phyloP scores from a whole-genome alignment of 257 asterid genomes.

The Solanum ossicruentum region DNA sequence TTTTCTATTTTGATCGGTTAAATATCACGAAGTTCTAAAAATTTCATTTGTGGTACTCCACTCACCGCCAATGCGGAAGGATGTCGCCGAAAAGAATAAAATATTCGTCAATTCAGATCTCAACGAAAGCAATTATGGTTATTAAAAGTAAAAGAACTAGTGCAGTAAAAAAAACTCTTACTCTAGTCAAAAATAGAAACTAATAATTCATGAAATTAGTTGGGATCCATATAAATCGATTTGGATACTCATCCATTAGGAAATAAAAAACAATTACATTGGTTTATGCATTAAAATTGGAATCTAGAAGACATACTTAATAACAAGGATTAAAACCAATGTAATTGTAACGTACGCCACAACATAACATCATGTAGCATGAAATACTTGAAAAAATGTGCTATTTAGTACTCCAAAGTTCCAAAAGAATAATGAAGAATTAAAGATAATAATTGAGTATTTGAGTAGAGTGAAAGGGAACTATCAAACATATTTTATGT shows the following conservation, averaged over 20 bases:
- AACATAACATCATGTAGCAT: neutral
- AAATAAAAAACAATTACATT: neutral
- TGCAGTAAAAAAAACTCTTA: neutral
- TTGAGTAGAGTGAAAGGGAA: neutral
- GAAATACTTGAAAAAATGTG: neutral
- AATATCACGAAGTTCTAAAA: too few species aligned
- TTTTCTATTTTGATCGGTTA: too few species aligned
- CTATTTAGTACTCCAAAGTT: neutral
- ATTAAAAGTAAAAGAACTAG: neutral
- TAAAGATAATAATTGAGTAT: neutral
- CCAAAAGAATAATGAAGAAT: neutral
- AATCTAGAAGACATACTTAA: neutral
- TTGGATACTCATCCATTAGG: neutral
- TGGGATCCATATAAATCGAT: neutral
- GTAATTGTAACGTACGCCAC: neutral
- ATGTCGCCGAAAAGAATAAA: too few species aligned
- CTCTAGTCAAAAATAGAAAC: neutral
- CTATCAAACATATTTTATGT: neutral
- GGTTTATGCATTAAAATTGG: neutral
- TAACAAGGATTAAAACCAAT: neutral
- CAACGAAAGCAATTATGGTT: neutral
- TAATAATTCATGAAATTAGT: neutral
- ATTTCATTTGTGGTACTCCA: too few species aligned
- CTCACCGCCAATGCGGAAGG: too few species aligned
- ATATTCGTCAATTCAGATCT: neutral